A percentile compares a stretch with the other conserved stretches of the same genome.
phyloP scores from a whole-genome alignment of 108 stramenopile species.

The Fistulifera pelliculosa region DNA sequence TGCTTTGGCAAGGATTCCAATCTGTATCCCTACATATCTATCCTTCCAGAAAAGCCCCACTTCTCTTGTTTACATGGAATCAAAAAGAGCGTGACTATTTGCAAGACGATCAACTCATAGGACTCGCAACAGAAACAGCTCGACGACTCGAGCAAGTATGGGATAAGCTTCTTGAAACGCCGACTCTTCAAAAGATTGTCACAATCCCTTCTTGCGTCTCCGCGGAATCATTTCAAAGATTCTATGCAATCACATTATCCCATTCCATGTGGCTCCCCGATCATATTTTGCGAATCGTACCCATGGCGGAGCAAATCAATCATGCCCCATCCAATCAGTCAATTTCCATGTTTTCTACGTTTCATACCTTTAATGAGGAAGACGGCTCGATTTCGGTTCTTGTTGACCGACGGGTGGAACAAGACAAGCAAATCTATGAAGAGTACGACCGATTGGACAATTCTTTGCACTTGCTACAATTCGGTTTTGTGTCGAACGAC shows the following conservation, averaged over 20 bases:
- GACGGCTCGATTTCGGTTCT: conserved; percentile 10
- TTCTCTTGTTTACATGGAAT: too few species aligned
- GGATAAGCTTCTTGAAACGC: too few species aligned
- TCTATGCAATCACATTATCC: conserved; percentile 42
- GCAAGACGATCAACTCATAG: too few species aligned
- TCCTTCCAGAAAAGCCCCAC: too few species aligned
- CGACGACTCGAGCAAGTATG: too few species aligned
- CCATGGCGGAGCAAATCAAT: conserved; percentile 83
- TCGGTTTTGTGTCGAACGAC: conserved; percentile 75
- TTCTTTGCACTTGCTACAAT: conserved; percentile 60
- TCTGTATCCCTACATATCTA: too few species aligned
- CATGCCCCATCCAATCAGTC: conserved; percentile 29
- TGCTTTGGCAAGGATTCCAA: too few species aligned
- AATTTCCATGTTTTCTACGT: conserved; percentile 24
- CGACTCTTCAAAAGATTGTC: too few species aligned
- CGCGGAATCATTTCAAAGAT: conserved; percentile 31
- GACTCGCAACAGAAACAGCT: too few species aligned
- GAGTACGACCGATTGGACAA: conserved; percentile 82
- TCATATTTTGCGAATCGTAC: conserved; percentile 23
- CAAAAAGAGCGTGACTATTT: too few species aligned
- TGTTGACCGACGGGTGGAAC: conserved; percentile 16
- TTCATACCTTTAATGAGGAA: conserved; percentile 23
- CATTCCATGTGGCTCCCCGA: conserved; percentile 69
- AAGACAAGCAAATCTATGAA: conserved; percentile 51
- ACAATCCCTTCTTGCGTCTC: too few species aligned